Percentiles rank a stretch among this genome's conserved stretches.
These are phyloP conservation scores for Massarina eburnea DNA, from an alignment of 2,329 filamentous ascomycete genomes.

Conservation along the genomic window DNA sequence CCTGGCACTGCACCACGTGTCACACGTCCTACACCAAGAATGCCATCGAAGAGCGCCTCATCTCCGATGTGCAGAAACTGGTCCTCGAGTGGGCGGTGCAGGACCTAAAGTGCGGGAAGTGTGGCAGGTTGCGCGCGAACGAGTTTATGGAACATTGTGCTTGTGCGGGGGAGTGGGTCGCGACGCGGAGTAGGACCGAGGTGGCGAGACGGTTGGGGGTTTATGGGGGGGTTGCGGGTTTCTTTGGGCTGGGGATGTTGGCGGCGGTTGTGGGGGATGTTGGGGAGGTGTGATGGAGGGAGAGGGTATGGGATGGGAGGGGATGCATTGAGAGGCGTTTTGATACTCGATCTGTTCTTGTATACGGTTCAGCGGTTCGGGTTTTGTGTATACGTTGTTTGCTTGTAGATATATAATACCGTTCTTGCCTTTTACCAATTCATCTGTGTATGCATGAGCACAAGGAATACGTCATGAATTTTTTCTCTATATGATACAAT, in stretches of 20 bases:
- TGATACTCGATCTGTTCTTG: no score
- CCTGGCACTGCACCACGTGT: conserved; percentile 79
- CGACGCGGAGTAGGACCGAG: conserved; percentile 68
- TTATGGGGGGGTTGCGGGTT: conserved; percentile 72
- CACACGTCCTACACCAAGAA: conserved; percentile 74
- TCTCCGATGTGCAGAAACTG: conserved; percentile 73
- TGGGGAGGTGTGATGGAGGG: conserved; percentile 44
- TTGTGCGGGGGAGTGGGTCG: conserved; percentile 84
- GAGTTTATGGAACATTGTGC: conserved; percentile 97
- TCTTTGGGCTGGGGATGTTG: conserved; percentile 82
- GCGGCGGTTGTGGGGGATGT: conserved; percentile 71
- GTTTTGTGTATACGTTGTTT: no score
- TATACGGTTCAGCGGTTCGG: no score
- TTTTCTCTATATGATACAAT: no score
- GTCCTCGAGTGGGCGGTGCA: conserved; percentile 83
- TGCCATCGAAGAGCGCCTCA: conserved; percentile 78
- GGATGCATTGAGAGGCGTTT: no score
- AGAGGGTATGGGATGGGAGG: no score
- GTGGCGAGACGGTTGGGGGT: conserved; percentile 67
- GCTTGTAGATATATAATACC: no score
- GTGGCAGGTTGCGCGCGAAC: conserved; percentile 68
- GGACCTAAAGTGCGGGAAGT: conserved; percentile 83
- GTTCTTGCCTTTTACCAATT: no score
- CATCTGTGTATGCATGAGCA: no score
- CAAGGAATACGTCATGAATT: no score